Evolutionary conservation across 2,329 filamentous ascomycete species (phyloP).

Genomic region (Chlorencoelia australis): DNA sequence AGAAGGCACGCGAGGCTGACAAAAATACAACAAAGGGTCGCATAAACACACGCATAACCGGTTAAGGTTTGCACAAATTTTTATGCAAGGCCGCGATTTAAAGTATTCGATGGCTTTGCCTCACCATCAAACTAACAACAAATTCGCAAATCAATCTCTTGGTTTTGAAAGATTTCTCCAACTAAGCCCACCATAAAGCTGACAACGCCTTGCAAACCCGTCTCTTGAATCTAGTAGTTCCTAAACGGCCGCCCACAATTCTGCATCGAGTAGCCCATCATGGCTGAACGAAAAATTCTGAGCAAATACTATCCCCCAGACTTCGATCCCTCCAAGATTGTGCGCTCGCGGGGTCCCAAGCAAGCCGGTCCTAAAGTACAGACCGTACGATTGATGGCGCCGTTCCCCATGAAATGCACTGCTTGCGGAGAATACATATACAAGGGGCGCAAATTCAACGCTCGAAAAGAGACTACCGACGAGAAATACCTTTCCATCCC

Average conservation of each 20-base stretch:
- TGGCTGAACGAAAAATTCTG: slow-evolving; percentile 83
- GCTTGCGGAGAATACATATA: slow-evolving; percentile 73
- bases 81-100: too few species aligned
- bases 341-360: slow-evolving; percentile 59
- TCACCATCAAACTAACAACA: too few species aligned
- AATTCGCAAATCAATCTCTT: too few species aligned
- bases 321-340: slow-evolving; percentile 81
- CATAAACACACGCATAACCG: too few species aligned
- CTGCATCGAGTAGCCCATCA: slow-evolving; percentile 36
- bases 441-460: slow-evolving; percentile 91
- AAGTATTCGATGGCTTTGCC: too few species aligned
- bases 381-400: slow-evolving; percentile 83
- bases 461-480: slow-evolving; percentile 82
- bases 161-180: too few species aligned
- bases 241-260: too few species aligned
- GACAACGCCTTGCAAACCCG: too few species aligned
- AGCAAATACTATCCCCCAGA: slow-evolving; percentile 58
- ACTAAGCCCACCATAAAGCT: too few species aligned
- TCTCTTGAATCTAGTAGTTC: too few species aligned
- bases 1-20: slow-evolving; percentile 8
- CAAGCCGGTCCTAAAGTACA: slow-evolving; percentile 69
- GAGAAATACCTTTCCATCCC: slow-evolving; percentile 84
- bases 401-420: slow-evolving; percentile 70
- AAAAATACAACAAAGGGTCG: too few species aligned
- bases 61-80: too few species aligned